phyloP scores from a whole-genome alignment of 306 rosid genomes.

The Herpetospermum pedunculosum region DNA sequence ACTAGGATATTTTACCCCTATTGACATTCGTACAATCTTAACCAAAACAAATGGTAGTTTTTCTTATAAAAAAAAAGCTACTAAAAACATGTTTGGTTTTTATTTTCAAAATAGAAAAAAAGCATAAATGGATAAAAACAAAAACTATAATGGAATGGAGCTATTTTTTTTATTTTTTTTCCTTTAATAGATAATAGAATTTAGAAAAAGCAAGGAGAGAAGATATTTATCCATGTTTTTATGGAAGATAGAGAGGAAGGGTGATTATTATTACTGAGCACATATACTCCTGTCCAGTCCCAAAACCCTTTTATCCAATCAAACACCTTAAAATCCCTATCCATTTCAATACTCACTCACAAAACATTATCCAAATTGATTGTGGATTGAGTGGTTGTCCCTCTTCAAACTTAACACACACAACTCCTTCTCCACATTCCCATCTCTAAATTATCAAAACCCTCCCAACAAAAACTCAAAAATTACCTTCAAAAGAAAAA shows the following conservation, averaged over 20 bases:
- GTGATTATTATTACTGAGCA: not conserved
- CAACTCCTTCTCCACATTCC: not conserved
- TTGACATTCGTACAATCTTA: too few species aligned
- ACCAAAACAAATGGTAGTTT: too few species aligned
- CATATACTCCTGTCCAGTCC: not conserved
- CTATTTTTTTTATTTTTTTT: too few species aligned
- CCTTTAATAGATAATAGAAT: too few species aligned
- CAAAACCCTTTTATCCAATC: constrained; percentile 8
- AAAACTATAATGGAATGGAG: too few species aligned
- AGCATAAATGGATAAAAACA: too few species aligned
- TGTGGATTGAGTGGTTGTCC: not conserved
- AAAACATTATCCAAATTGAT: constrained; percentile 1
- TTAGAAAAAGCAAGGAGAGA: not conserved
- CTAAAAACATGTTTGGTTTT: too few species aligned
- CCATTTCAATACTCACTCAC: not conserved
- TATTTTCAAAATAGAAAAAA: too few species aligned
- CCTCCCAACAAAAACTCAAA: not conserved
- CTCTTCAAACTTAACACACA: not conserved
- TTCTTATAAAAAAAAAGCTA: too few species aligned
- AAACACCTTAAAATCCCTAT: constrained; percentile 13
- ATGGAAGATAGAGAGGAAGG: not conserved
- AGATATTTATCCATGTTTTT: not conserved
- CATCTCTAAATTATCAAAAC: not conserved
- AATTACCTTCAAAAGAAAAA: not conserved
- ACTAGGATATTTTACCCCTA: too few species aligned